Conservation (phyloP, 805 yeast genomes). For the Candida pini region DNA sequence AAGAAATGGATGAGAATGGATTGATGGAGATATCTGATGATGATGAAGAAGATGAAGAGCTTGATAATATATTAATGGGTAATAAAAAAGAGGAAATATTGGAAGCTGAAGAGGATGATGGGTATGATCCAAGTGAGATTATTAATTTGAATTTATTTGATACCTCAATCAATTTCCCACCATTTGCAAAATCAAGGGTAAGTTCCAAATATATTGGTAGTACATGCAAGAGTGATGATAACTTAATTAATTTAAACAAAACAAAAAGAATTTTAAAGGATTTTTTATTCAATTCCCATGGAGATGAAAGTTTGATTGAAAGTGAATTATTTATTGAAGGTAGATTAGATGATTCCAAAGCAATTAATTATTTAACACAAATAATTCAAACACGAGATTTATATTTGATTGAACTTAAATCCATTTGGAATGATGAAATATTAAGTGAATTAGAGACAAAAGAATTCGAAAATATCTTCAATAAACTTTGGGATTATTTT, state of each 20-base stretch:
- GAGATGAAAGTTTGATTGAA: slow-evolving; percentile 1
- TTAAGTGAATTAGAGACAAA: slow-evolving; percentile 23
- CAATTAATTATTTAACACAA: slow-evolving; percentile 50
- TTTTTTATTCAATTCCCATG: slow-evolving; percentile 14
- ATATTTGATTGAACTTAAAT: slow-evolving; percentile 44
- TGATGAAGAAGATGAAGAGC: slow-evolving; percentile 4
- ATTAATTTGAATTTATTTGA: slow-evolving; percentile 12
- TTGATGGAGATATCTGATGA: slow-evolving; percentile 15
- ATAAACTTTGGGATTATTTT: slow-evolving; percentile 41
- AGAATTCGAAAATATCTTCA: slow-evolving; percentile 20
- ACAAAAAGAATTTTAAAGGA: slow-evolving; percentile 9
- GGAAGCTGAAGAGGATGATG: slow-evolving; percentile 9
- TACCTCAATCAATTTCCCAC: slow-evolving; percentile 23
- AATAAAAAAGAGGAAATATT: slow-evolving; percentile 3
- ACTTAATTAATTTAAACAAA: too few relatives aligned
- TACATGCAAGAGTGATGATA: slow-evolving; percentile 9
- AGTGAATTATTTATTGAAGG: slow-evolving; percentile 50
- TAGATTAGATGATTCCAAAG: slow-evolving; percentile 47
- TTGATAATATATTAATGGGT: slow-evolving; percentile 3
- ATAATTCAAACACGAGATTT: slow-evolving; percentile 47
- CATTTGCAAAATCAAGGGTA: slow-evolving; percentile 11
- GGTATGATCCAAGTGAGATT: slow-evolving; percentile 23
- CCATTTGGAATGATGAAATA: too few relatives aligned
- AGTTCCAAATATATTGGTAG: slow-evolving; percentile 11
- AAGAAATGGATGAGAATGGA: slow-evolving; percentile 3